phyloP scores from a whole-genome alignment of 352 stramenopile species.

The Globisporangium iwayamae region DNA sequence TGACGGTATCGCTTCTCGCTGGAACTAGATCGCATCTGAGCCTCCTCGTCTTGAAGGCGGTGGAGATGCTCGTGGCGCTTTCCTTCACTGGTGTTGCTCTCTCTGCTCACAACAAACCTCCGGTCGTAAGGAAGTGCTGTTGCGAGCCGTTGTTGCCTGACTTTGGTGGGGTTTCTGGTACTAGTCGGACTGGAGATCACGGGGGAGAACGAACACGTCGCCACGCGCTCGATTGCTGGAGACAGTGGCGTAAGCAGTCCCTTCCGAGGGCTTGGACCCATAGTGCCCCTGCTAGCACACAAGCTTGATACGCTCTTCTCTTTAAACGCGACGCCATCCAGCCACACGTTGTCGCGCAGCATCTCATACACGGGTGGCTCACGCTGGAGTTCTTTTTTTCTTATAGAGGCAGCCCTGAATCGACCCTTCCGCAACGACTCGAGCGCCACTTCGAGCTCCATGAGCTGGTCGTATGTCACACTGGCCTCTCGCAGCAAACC shows the following conservation, averaged over 20 bases:
- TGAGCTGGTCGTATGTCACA: constrained; percentile 43
- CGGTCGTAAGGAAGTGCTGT: constrained; percentile 12
- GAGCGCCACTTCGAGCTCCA: constrained; percentile 54
- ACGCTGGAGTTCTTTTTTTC: not conserved
- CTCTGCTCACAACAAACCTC: not conserved
- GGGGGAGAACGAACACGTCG: not conserved
- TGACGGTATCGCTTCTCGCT: not conserved
- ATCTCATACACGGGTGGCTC: not conserved
- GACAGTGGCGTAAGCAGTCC: constrained; percentile 5
- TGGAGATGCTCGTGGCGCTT: not conserved
- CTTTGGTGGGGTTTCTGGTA: not conserved
- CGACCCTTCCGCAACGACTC: not conserved
- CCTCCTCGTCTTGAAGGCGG: not conserved
- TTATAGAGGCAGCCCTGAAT: not conserved
- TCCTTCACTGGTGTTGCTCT: not conserved
- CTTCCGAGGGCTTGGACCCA: not conserved
- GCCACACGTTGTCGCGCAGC: constrained; percentile 25
- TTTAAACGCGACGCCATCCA: constrained; percentile 17
- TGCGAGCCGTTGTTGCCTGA: not conserved
- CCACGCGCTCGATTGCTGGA: not conserved
- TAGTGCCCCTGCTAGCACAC: not conserved
- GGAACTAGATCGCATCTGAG: not conserved
- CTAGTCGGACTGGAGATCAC: not conserved
- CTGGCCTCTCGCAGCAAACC: constrained; percentile 30
- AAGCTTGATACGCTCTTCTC: not conserved